Evolutionary conservation across 2,329 filamentous ascomycete genomes (phyloP).

Genomic region (Phialophora verrucosa): DNA sequence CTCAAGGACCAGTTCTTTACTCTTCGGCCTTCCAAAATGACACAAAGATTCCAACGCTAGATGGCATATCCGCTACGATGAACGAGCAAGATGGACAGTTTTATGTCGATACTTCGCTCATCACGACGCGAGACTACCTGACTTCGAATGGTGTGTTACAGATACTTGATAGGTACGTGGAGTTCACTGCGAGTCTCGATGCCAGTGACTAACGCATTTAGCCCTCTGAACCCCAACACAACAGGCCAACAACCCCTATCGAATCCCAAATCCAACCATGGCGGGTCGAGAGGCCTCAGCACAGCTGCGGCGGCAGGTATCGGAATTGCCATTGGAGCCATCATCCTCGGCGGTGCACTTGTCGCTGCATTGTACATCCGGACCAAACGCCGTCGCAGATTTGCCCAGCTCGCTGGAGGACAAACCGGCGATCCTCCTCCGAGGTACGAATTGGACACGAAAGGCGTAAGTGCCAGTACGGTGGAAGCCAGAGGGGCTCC

Average conservation of each 20-base stretch:
- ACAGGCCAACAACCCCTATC: conserved; percentile 17
- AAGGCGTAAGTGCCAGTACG: conserved; percentile 12
- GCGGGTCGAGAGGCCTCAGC: conserved; percentile 27
- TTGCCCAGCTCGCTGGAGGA: conserved; percentile 6
- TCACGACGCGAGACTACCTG: conserved; percentile 58
- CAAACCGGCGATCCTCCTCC: conserved; percentile 29
- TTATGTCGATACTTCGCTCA: conserved; percentile 60
- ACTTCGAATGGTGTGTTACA: conserved; percentile 64
- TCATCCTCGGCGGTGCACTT: conserved; percentile 31
- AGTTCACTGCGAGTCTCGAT: not conserved
- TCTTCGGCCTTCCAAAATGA: conserved; percentile 53
- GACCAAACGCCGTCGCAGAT: conserved; percentile 24
- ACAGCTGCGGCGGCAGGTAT: conserved; percentile 32
- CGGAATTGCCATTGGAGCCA: conserved; percentile 35
- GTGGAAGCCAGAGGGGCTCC: conserved; percentile 5
- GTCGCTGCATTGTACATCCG: conserved; percentile 29
- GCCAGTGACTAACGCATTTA: not conserved
- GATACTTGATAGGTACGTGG: conserved; percentile 61
- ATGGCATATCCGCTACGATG: conserved; percentile 56
- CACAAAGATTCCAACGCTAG: conserved; percentile 47
- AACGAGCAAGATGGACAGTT: conserved; percentile 49
- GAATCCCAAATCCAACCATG: conserved; percentile 1
- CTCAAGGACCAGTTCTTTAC: conserved; percentile 63
- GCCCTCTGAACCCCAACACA: conserved; percentile 33
- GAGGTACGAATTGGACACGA: conserved; percentile 34